Percentiles rank a stretch among this genome's conserved stretches.
These are phyloP conservation scores for Aspergillus haitiensis DNA, from an alignment of 495 filamentous ascomycete species.

Conservation along the genomic window DNA sequence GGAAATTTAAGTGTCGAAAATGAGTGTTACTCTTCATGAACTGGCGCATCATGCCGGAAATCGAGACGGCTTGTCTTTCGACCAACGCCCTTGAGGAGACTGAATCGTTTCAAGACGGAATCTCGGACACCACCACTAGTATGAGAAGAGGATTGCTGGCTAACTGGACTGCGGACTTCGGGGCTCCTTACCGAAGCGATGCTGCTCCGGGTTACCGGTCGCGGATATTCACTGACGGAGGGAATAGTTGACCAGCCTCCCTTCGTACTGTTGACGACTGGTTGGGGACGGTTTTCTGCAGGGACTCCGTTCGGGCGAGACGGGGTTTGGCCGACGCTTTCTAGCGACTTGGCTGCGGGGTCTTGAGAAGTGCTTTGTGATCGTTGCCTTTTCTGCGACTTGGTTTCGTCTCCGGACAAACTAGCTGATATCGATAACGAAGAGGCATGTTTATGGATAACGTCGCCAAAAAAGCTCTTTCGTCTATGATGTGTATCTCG, in stretches of 20 bases:
- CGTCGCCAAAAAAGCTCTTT: slow-evolving; percentile 46
- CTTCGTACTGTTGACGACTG: slow-evolving; percentile 28
- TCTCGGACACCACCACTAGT: slow-evolving; percentile 39
- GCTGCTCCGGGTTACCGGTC: slow-evolving; percentile 40
- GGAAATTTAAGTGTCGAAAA: slow-evolving; percentile 8
- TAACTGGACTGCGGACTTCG: slow-evolving; percentile 20
- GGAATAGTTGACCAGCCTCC: slow-evolving; percentile 46
- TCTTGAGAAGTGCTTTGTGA: slow-evolving; percentile 37
- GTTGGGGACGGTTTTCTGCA: slow-evolving; percentile 20
- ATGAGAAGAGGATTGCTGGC: slow-evolving; percentile 17
- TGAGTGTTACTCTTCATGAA: slow-evolving; percentile 40
- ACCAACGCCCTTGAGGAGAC: slow-evolving; percentile 46
- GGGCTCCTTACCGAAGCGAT: slow-evolving; percentile 23
- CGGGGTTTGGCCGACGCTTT: slow-evolving; percentile 34
- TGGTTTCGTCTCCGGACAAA: slow-evolving; percentile 28
- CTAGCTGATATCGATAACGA: slow-evolving; percentile 35
- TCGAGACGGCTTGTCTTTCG: slow-evolving; percentile 48
- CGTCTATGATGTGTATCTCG: slow-evolving; percentile 42
- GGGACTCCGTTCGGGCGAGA: slow-evolving; percentile 34
- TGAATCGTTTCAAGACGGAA: slow-evolving; percentile 51
- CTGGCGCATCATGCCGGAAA: slow-evolving; percentile 34
- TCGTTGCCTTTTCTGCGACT: slow-evolving; percentile 30
- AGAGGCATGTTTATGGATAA: slow-evolving; percentile 38
- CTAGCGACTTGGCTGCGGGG: slow-evolving; percentile 34
- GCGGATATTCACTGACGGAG: slow-evolving; percentile 39